phyloP scores from a whole-genome alignment of 2,329 filamentous ascomycete genomes.

The Colletotrichum sp. region DNA sequence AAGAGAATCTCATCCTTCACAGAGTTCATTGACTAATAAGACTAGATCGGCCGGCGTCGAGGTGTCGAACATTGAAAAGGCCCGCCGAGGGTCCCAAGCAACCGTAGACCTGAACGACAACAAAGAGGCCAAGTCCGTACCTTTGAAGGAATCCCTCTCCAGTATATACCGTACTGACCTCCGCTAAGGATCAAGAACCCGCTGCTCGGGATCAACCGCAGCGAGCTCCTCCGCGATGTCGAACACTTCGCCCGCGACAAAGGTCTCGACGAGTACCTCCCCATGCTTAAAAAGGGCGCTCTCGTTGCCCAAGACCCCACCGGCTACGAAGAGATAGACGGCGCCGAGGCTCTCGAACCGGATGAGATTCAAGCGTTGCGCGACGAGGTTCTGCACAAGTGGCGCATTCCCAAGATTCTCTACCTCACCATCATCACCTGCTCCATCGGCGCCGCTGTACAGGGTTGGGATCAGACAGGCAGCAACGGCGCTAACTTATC shows the following conservation, averaged over 20 bases:
- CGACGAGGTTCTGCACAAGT: constrained; percentile 52
- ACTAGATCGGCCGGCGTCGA: background rate
- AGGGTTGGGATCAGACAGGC: constrained; percentile 54
- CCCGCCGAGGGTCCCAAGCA: background rate
- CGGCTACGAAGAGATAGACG: constrained; percentile 49
- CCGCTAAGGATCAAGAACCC: constrained; percentile 48
- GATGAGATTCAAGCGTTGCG: constrained; percentile 45
- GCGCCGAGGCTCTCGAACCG: constrained; percentile 42
- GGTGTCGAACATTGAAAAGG: constrained; percentile 1
- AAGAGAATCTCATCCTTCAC: background rate
- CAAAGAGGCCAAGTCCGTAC: constrained; percentile 48
- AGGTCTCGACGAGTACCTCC: constrained; percentile 48
- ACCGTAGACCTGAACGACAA: constrained; percentile 50
- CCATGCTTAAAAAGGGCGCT: constrained; percentile 53
- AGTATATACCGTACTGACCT: background rate
- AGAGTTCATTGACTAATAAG: background rate
- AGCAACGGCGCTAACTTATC: constrained; percentile 54
- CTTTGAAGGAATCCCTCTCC: no score
- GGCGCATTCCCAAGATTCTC: constrained; percentile 52
- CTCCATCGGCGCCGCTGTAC: constrained; percentile 59
- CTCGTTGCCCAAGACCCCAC: constrained; percentile 58
- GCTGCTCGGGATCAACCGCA: constrained; percentile 47
- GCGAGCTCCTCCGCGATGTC: constrained; percentile 57
- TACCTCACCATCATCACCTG: constrained; percentile 57
- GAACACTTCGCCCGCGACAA: constrained; percentile 56